Conservation (phyloP, 129 eudicot species). For the Apium graveolens region DNA sequence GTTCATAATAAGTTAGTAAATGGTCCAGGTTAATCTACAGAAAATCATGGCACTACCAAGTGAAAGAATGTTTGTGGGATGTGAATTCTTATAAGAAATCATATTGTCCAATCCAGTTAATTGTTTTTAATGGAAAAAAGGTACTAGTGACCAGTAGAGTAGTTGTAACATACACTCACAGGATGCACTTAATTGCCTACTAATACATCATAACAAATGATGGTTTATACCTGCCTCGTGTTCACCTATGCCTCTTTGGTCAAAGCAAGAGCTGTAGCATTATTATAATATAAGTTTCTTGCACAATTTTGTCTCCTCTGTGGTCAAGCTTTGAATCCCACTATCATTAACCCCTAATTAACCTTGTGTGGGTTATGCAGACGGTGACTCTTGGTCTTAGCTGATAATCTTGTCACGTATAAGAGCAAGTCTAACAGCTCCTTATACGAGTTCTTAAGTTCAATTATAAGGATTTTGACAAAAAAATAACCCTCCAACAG, state of each 20-base stretch:
- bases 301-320: neutral
- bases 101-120: neutral
- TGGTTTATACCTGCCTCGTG: conserved; percentile 6
- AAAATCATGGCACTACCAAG: neutral
- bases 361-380: neutral
- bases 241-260: neutral
- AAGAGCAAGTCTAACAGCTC: too few species aligned
- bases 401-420: too few species aligned
- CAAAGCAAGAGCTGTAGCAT: neutral
- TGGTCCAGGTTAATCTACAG: neutral
- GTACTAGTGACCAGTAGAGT: neutral
- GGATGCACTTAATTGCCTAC: neutral
- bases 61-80: neutral
- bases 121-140: neutral
- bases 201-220: neutral
- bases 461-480: too few species aligned
- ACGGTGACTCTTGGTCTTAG: too few species aligned
- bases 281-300: neutral
- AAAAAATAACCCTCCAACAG: too few species aligned
- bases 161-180: neutral
- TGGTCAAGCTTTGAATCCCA: neutral
- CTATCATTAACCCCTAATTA: neutral
- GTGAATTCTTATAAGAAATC: neutral
- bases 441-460: too few species aligned
- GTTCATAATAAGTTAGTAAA: neutral